Evolutionary conservation across 345 rosid genomes (phyloP), one percentile per base, ranked within the genome.

Genomic region (Kandelia obovata): DNA sequence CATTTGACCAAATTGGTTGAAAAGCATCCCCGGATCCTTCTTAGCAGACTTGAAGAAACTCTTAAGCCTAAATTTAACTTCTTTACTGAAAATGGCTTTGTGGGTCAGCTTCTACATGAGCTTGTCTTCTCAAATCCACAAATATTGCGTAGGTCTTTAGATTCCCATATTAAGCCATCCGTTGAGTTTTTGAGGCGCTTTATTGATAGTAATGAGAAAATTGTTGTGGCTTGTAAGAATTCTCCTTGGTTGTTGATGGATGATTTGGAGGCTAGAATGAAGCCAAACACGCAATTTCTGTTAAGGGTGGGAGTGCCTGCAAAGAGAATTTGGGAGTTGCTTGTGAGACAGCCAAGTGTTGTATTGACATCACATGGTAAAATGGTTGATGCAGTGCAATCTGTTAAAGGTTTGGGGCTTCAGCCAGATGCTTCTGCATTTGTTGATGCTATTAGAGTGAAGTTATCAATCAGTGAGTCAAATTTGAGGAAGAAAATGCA

Each of bases 401-500:
- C 51, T 52, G 71, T 73, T 26, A 77, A 73, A 23, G 26, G 46
- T 31, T 34, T 73, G 39, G 73, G 75, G 28, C 7, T 77, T 53
- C 39, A 65, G 53, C 79, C 81, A 0, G 17, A 21, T 1, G n/a
- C 73, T 25, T 34, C 27, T 4, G 43, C 59, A 20, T 80, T 77
- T 61, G 3, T 70, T 4, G 65, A 62, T 43, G 80, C 76, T 46
- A n/a, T 77, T 13, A 30, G 61, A 20, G 73, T 55, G 7, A 67
- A 71, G 51, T 3, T 69, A 15, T 30, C 47, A 2, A 25, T 73
- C 62, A 59, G 20, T 7, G 76, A 66, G 2, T 13, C 61, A 1
- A 63, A 68, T 16, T 59, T 72, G 76, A 63, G 68, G 60, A 71
- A 30, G 58, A 77, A 67, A 66, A 63, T 77, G 7, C 74, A 70